A percentile compares a stretch with the other conserved stretches of the same genome.
phyloP scores from a whole-genome alignment of 1,139 yeast species.

The Ogataea hybrid region DNA sequence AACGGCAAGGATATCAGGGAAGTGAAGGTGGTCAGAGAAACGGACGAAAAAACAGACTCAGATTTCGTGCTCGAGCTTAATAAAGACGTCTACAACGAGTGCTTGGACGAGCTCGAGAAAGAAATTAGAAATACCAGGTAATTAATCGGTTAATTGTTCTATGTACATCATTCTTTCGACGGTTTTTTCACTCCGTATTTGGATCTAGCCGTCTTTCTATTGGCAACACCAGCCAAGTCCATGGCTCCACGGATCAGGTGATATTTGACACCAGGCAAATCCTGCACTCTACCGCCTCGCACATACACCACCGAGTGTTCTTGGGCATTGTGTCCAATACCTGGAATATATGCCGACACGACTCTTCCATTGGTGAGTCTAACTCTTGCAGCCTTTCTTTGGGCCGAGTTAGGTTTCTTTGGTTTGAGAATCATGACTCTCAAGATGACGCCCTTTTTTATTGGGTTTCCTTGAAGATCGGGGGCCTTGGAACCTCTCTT shows the following conservation, averaged over 20 bases:
- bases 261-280: slow-evolving; percentile 97
- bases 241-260: slow-evolving; percentile 91
- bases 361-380: slow-evolving; percentile 87
- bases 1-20: slow-evolving; percentile 29
- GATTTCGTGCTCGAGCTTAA: slow-evolving; percentile 24
- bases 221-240: slow-evolving; percentile 94
- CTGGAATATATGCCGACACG: slow-evolving; percentile 92
- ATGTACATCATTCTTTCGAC: slow-evolving; percentile 36
- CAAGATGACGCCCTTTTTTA: slow-evolving; percentile 90
- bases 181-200: slow-evolving; percentile 96
- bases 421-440: slow-evolving; percentile 95
- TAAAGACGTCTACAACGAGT: slow-evolving; percentile 40
- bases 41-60: slow-evolving; percentile 11
- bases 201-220: slow-evolving; percentile 84
- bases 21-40: slow-evolving; percentile 29
- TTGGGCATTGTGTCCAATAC: slow-evolving; percentile 98
- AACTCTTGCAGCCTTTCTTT: slow-evolving; percentile 95
- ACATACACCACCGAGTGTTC: slow-evolving; percentile 96
- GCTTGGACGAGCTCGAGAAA: slow-evolving; percentile 42
- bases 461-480: slow-evolving; percentile 77
- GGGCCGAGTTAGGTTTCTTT: slow-evolving; percentile 97
- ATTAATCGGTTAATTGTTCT: neutral
- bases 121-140: slow-evolving; percentile 33
- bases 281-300: slow-evolving; percentile 97
- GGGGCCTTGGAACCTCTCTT: slow-evolving; percentile 64